phyloP scores from a whole-genome alignment of 139 green algal species.

The Monoraphidium neglectum region DNA sequence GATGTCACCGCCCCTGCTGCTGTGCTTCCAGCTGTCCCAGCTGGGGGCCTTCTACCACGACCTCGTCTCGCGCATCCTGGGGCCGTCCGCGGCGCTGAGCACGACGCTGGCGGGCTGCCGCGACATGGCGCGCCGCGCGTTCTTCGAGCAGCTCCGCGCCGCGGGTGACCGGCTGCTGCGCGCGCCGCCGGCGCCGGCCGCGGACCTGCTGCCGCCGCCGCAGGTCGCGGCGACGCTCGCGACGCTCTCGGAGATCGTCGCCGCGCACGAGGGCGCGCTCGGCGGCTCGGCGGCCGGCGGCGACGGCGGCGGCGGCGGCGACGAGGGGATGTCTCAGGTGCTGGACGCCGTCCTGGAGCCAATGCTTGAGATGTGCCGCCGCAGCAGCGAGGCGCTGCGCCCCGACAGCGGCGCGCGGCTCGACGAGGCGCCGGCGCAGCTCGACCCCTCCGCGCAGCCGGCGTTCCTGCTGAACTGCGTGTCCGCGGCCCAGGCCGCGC shows the following conservation, averaged over 20 bases:
- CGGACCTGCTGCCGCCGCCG: slow-evolving; percentile 66
- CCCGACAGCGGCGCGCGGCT: slow-evolving; percentile 22
- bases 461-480: slow-evolving; percentile 86
- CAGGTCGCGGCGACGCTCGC: slow-evolving; percentile 68
- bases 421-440: slow-evolving; percentile 11
- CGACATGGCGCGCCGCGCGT: slow-evolving; percentile 57
- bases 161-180: slow-evolving; percentile 70
- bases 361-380: slow-evolving; percentile 61
- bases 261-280: slow-evolving; percentile 62
- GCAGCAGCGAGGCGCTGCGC: slow-evolving; percentile 22
- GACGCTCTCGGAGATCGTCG: slow-evolving; percentile 65
- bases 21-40: slow-evolving; percentile 82
- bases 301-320: neutral
- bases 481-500: slow-evolving; percentile 35
- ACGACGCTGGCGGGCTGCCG: slow-evolving; percentile 42
- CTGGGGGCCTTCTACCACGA: slow-evolving; percentile 84
- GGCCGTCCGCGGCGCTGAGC: slow-evolving; percentile 36
- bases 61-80: slow-evolving; percentile 36
- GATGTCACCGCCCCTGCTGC: slow-evolving; percentile 66
- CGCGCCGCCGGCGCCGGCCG: slow-evolving; percentile 61
- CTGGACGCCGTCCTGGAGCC: slow-evolving; percentile 71
- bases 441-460: slow-evolving; percentile 15
- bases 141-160: slow-evolving; percentile 71
- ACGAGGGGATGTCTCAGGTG: slow-evolving; percentile 36
- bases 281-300: neutral